Evolutionary conservation across 2,329 filamentous ascomycete genomes (phyloP).

Genomic region (Ambrosiella xylebori): DNA sequence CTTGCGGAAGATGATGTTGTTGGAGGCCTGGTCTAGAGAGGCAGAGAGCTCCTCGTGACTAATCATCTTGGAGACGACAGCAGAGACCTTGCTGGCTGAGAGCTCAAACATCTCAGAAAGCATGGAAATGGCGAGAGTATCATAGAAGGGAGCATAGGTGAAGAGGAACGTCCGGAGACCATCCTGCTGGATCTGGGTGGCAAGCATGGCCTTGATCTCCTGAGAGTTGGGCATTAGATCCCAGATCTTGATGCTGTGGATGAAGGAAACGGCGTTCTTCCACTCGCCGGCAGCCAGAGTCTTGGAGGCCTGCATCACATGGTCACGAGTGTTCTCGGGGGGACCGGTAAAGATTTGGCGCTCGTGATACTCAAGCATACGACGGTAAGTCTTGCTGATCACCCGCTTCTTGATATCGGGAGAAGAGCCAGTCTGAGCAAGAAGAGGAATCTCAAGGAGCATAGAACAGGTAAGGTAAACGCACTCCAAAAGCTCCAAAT

Average conservation of each 20-base stretch:
- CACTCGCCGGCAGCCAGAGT: conserved; percentile 92
- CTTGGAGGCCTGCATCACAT: conserved; percentile 98
- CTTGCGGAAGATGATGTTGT: conserved; percentile 97
- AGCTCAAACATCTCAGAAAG: conserved; percentile 93
- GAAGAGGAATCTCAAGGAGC: conserved; percentile 92
- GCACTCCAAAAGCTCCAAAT: conserved; percentile 92
- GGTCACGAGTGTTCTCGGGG: conserved; percentile 95
- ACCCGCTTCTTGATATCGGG: conserved; percentile 94
- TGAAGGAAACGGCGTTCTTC: conserved; percentile 89
- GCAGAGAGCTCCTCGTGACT: conserved; percentile 95
- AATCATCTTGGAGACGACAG: conserved; percentile 97
- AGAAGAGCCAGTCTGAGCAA: conserved; percentile 90
- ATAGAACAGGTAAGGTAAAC: conserved; percentile 98
- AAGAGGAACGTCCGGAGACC: conserved; percentile 96
- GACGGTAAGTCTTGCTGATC: conserved; percentile 98
- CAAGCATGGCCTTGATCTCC: conserved; percentile 92
- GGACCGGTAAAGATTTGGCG: conserved; percentile 97
- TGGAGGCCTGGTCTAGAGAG: conserved; percentile 92
- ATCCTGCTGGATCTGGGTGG: conserved; percentile 96
- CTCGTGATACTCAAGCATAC: conserved; percentile 99
- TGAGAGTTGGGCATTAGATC: conserved; percentile 86
- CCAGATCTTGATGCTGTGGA: conserved; percentile 99
- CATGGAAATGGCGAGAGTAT: conserved; percentile 75
- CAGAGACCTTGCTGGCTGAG: conserved; percentile 73
- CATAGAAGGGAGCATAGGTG: conserved; percentile 98